Base-by-base conservation (phyloP, 1,284 basidiomycete genomes). In the Moesziomyces sp. region DNA sequence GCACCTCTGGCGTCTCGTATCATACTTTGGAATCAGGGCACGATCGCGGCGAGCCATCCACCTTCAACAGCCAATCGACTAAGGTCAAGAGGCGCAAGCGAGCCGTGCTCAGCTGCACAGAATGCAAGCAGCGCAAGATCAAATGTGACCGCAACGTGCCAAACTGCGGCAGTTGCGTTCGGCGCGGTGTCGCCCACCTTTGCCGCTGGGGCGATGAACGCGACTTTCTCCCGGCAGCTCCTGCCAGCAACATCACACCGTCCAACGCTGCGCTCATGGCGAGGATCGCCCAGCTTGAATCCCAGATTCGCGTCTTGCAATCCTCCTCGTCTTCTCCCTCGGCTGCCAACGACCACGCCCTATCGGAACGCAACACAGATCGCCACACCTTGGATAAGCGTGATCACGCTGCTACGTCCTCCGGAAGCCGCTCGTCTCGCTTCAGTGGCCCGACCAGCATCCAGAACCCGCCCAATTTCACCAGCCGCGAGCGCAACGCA, bases 91-190 rank as follows among this genome's bases (percentile, higher is more conserved):
- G 73, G 24, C 63, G 73, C 30, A 76, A 76, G 47, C 53, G 73
- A 18, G 73, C 73, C 18, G 65, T 76, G 18, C 61, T 75, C 38
- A 76, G 73, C 49, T 78, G 76, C 46, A 75, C 69, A 40, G 69
- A 78, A 52, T 78, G 76, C 60, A 71, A 75, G 50, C 63, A 71
- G 52, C 73, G 78, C 50, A 78, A 78, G 54, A 76, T 80, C 73
- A 70, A 71, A 35, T 78, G 76, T 48, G 73, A 78, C 51, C 64
- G 75, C 26, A 78, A 78, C 51, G 77, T 78, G 3, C 74, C 74
- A 30, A 72, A 75, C 30, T 78, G 77, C 45, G 67, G 68, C 38
- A 64, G 63, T 40, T 78, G 77, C 44, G 63, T 78, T 19, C 70
- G 68, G 5, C 54, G 77, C 23, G 77, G 77, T 10, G 66, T 78